A percentile compares a stretch with the other conserved stretches of the same genome.
phyloP scores from a whole-genome alignment of 805 yeast species.

The Ogataea paraovalis region DNA sequence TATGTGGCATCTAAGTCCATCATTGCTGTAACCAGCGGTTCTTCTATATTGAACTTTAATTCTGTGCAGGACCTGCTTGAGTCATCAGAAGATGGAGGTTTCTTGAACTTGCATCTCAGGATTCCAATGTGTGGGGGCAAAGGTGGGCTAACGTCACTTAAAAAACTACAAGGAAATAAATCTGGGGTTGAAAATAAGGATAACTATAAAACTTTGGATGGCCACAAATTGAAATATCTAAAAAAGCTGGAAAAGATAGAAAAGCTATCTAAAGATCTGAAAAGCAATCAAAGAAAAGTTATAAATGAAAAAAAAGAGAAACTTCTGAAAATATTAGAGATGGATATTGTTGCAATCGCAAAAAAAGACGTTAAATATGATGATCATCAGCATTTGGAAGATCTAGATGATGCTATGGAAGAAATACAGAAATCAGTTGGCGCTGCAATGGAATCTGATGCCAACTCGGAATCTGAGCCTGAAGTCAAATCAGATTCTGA shows the following conservation, averaged over 20 bases:
- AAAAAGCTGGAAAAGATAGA: conserved; percentile 36
- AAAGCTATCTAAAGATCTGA: conserved; percentile 12
- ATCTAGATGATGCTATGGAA: conserved; percentile 34
- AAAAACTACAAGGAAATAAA: conserved; percentile 34
- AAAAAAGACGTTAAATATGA: conserved; percentile 31
- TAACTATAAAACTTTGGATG: conserved; percentile 38
- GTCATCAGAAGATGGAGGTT: background rate
- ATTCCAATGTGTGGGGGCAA: conserved; percentile 45
- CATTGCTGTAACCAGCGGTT: conserved; percentile 14
- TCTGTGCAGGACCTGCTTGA: conserved; percentile 1
- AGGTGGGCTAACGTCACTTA: conserved; percentile 45
- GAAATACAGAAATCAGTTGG: conserved; percentile 31
- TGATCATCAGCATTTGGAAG: conserved; percentile 36
- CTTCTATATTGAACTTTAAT: conserved; percentile 4
- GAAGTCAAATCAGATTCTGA: background rate
- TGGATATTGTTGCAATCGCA: conserved; percentile 15
- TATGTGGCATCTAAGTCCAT: conserved; percentile 8
- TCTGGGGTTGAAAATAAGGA: conserved; percentile 12
- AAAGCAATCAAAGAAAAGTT: conserved; percentile 20
- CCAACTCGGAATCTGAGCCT: background rate
- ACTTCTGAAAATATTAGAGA: conserved; percentile 31
- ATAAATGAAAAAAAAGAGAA: conserved; percentile 31
- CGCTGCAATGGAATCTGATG: conserved; percentile 6
- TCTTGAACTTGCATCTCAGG: conserved; percentile 30
- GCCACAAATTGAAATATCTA: conserved; percentile 35